phyloP scores from a whole-genome alignment of 371 early-diverging fungal species.

The Mortierella sp. region DNA sequence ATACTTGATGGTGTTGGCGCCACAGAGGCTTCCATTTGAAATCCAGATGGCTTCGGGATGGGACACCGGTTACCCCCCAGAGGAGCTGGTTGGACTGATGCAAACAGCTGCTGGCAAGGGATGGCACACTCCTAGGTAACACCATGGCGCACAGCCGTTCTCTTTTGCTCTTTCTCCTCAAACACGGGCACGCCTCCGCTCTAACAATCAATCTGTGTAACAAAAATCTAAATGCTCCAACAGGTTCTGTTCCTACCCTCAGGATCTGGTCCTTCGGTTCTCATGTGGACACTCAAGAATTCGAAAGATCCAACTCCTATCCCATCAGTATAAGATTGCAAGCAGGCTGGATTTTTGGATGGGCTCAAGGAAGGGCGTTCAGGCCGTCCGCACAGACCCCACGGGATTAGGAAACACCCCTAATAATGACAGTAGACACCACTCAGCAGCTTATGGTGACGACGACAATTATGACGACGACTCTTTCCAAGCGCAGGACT shows the following conservation, averaged over 20 bases:
- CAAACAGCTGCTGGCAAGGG: slow-evolving; percentile 60
- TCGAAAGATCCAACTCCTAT: slow-evolving; percentile 76
- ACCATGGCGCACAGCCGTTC: not conserved
- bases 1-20: slow-evolving; percentile 46
- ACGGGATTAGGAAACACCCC: not conserved
- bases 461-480: slow-evolving; percentile 19
- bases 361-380: slow-evolving; percentile 53
- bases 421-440: no score
- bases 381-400: slow-evolving; percentile 22
- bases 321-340: slow-evolving; percentile 87
- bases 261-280: slow-evolving; percentile 72
- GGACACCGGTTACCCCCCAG: slow-evolving; percentile 64
- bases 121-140: slow-evolving; percentile 68
- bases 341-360: slow-evolving; percentile 79
- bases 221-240: not conserved
- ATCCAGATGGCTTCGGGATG: slow-evolving; percentile 61
- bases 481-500: slow-evolving; percentile 10
- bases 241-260: slow-evolving; percentile 80
- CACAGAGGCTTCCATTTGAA: slow-evolving; percentile 56
- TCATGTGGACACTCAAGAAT: slow-evolving; percentile 69
- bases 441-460: not conserved
- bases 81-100: slow-evolving; percentile 56
- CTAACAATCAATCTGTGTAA: slow-evolving; percentile 1
- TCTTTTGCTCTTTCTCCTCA: not conserved
- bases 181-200: not conserved